Conservation (phyloP, 768 basidiomycete species). For the Sistotremastrum suecicum region DNA sequence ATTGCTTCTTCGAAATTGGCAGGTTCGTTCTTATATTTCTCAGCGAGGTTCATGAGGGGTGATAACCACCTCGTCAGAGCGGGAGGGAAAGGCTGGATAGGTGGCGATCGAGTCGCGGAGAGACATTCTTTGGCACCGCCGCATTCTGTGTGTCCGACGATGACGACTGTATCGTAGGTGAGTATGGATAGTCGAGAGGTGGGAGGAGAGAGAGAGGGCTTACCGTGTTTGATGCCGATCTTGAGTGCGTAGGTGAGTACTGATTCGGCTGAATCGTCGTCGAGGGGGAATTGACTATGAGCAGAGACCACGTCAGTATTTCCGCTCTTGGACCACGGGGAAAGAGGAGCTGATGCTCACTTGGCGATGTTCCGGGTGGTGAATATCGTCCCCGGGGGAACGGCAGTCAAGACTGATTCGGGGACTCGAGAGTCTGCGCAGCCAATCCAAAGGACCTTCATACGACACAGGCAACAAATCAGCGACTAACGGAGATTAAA, state of each 20-base stretch:
- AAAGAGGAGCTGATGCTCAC: slow-evolving; percentile 32
- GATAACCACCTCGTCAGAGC: slow-evolving; percentile 20
- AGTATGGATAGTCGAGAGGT: slow-evolving; percentile 8
- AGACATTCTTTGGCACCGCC: slow-evolving; percentile 51
- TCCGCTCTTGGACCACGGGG: slow-evolving; percentile 24
- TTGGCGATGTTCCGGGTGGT: slow-evolving; percentile 84
- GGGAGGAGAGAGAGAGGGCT: slow-evolving; percentile 20
- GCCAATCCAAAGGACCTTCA: slow-evolving; percentile 63
- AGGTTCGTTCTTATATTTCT: slow-evolving; percentile 11
- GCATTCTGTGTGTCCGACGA: slow-evolving; percentile 76
- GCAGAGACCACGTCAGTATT: slow-evolving; percentile 26
- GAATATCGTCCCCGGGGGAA: slow-evolving; percentile 70
- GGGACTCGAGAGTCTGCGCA: slow-evolving; percentile 81
- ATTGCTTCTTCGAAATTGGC: slow-evolving; percentile 9
- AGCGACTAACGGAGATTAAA: slow-evolving; percentile 3
- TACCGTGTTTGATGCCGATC: slow-evolving; percentile 68
- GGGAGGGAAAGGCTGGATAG: slow-evolving; percentile 11
- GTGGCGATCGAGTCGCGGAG: slow-evolving; percentile 2
- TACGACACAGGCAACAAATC: not conserved
- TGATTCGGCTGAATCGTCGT: slow-evolving; percentile 59
- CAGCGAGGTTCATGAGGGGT: slow-evolving; percentile 18
- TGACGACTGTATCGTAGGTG: slow-evolving; percentile 38
- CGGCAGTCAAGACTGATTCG: slow-evolving; percentile 55
- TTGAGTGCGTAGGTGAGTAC: slow-evolving; percentile 65
- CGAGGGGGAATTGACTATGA: slow-evolving; percentile 52